phyloP scores from a whole-genome alignment of 164 flowering plant species.

The Chimonanthus salicifolius region DNA sequence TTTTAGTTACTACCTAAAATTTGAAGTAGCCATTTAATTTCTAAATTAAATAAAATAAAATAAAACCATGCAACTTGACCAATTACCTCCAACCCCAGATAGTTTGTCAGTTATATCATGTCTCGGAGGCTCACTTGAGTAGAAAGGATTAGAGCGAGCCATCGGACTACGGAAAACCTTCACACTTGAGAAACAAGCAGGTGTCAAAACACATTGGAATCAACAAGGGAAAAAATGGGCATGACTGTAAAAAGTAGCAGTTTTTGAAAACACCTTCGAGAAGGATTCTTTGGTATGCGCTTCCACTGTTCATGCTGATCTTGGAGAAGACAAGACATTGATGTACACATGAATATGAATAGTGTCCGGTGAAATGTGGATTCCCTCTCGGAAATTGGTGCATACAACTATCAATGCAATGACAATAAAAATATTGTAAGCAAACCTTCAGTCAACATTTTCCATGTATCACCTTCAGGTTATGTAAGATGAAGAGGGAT shows the following conservation, averaged over 20 bases:
- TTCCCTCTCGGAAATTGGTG: conserved; percentile 55
- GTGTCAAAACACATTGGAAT: conserved; percentile 6
- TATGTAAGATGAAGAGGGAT: not conserved
- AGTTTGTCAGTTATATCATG: conserved; percentile 49
- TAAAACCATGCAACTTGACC: not conserved
- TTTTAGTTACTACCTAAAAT: too few species aligned
- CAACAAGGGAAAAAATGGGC: not conserved
- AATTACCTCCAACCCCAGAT: conserved; percentile 50
- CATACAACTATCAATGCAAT: conserved; percentile 52
- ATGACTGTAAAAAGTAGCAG: not conserved
- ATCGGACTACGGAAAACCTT: conserved; percentile 90
- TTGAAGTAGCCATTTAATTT: not conserved
- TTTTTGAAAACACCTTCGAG: conserved; percentile 50
- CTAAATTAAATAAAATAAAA: not conserved
- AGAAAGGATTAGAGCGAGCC: conserved; percentile 60
- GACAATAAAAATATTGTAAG: not conserved
- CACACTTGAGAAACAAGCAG: conserved; percentile 48
- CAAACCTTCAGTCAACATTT: not conserved
- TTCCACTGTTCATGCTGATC: conserved; percentile 89
- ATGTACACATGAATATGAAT: conserved; percentile 77
- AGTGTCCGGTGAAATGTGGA: conserved; percentile 74
- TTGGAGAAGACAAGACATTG: conserved; percentile 73
- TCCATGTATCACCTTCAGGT: too few species aligned
- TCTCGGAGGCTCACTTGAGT: conserved; percentile 63
- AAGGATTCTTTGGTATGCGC: conserved; percentile 39